Evolutionary conservation across 75 land plant genomes (phyloP).

Genomic region (Chamaecyparis obtusa): DNA sequence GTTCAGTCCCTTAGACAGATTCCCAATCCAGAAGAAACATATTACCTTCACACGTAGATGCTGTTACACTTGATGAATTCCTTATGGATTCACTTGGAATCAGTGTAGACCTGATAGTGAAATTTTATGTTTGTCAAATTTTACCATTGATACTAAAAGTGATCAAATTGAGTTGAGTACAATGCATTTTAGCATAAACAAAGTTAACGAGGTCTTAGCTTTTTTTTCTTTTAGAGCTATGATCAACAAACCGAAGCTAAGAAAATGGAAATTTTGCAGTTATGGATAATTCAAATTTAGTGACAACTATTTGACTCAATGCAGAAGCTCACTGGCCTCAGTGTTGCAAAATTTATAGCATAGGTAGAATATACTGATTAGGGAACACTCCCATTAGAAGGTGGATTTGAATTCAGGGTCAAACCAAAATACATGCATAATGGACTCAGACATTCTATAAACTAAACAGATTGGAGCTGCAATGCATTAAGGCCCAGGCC

Average conservation of each 20-base stretch:
- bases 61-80: background rate
- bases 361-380: constrained; percentile 47
- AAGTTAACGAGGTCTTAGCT: background rate
- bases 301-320: constrained; percentile 3
- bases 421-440: too few relatives aligned
- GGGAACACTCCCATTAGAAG: background rate
- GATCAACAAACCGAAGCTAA: background rate
- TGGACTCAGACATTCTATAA: too few relatives aligned
- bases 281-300: background rate
- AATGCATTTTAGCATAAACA: background rate
- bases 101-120: constrained; percentile 89
- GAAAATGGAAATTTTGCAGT: background rate
- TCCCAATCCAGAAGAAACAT: too few relatives aligned
- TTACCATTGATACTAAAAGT: background rate
- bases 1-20: background rate
- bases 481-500: too few relatives aligned
- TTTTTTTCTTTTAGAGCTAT: background rate
- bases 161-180: background rate
- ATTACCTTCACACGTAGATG: too few relatives aligned
- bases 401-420: too few relatives aligned
- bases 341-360: constrained; percentile 80
- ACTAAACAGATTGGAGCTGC: too few relatives aligned
- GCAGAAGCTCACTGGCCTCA: constrained; percentile 88
- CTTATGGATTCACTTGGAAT: constrained; percentile 92
- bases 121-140: constrained; percentile 5